Evolutionary conservation across 768 basidiomycete species (phyloP).

Genomic region (Hortiboletus campestris): DNA sequence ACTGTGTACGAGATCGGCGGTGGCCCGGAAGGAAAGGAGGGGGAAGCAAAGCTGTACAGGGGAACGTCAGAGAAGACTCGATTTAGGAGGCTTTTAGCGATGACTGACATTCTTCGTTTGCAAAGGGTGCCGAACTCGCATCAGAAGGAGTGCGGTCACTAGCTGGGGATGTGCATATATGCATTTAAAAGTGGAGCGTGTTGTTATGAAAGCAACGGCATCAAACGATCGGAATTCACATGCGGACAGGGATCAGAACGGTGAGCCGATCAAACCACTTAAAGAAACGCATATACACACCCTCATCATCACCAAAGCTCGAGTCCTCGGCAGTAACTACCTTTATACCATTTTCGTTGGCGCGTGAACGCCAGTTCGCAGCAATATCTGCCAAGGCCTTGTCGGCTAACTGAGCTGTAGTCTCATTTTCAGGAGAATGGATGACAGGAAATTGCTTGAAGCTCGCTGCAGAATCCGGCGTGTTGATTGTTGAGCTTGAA

Average conservation of each 20-base stretch:
- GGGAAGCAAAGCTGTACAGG: conserved; percentile 49
- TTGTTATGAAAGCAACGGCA: conserved; percentile 3
- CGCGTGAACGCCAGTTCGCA: conserved; percentile 69
- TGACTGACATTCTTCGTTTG: conserved; percentile 49
- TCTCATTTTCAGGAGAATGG: conserved; percentile 44
- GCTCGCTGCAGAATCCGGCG: conserved; percentile 45
- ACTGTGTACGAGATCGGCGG: conserved; percentile 59
- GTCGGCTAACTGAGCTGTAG: conserved; percentile 33
- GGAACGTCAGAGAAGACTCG: conserved; percentile 18
- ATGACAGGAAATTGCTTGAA: conserved; percentile 43
- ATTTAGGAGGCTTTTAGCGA: conserved; percentile 15
- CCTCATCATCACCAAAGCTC: conserved; percentile 47
- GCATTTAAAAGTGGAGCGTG: conserved; percentile 13
- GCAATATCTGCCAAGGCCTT: conserved; percentile 58
- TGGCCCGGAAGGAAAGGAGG: conserved; percentile 56
- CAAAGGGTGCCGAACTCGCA: conserved; percentile 45
- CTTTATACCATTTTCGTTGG: conserved; percentile 70
- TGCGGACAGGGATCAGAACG: neutral
- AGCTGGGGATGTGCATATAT: conserved; percentile 47
- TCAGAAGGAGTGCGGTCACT: conserved; percentile 52
- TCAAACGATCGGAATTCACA: conserved; percentile 8
- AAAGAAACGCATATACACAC: conserved; percentile 33
- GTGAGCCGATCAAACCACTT: conserved; percentile 17
- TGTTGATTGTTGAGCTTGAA: conserved; percentile 52
- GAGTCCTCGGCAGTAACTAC: conserved; percentile 45